phyloP scores from a whole-genome alignment of 2,329 filamentous ascomycete genomes.

The Neofusicoccum cordaticola region DNA sequence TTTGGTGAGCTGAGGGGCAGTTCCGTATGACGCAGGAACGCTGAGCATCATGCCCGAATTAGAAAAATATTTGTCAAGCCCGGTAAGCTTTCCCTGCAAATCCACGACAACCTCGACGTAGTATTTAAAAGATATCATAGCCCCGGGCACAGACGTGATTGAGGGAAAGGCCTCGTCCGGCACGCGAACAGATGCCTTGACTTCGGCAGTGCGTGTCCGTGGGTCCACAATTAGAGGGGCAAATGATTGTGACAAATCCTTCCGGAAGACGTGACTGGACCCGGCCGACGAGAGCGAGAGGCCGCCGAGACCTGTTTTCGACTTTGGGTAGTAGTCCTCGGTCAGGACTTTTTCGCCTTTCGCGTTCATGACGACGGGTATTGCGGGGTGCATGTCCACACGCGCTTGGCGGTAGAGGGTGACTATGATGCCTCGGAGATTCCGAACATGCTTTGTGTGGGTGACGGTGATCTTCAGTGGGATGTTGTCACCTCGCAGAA shows the following conservation, averaged over 20 bases:
- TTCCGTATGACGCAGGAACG: slow-evolving; percentile 41
- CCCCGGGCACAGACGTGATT: slow-evolving; percentile 82
- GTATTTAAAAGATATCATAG: slow-evolving; percentile 94
- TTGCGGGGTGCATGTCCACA: slow-evolving; percentile 73
- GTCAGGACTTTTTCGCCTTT: slow-evolving; percentile 68
- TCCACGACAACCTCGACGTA: slow-evolving; percentile 91
- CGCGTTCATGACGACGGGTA: slow-evolving; percentile 60
- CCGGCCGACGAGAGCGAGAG: slow-evolving; percentile 82
- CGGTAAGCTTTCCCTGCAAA: slow-evolving; percentile 78
- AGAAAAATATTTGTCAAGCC: slow-evolving; percentile 65
- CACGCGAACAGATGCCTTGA: slow-evolving; percentile 79
- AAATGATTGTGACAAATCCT: slow-evolving; percentile 86
- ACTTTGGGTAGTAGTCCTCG: slow-evolving; percentile 83
- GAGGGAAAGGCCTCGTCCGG: slow-evolving; percentile 91
- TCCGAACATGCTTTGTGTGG: slow-evolving; percentile 86
- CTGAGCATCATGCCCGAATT: slow-evolving; percentile 51
- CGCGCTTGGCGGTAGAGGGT: slow-evolving; percentile 88
- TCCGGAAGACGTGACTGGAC: slow-evolving; percentile 89
- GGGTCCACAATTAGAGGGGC: slow-evolving; percentile 88
- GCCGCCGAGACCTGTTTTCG: slow-evolving; percentile 79
- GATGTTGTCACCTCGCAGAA: slow-evolving; percentile 78
- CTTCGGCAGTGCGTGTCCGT: slow-evolving; percentile 68
- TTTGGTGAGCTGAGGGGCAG: slow-evolving; percentile 32
- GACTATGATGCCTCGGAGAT: slow-evolving; percentile 86
- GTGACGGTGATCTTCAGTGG: slow-evolving; percentile 78